A percentile compares a stretch with the other conserved stretches of the same genome.
These are phyloP conservation scores for Hyaloscypha variabilis DNA, from an alignment of 495 filamentous ascomycete species.

Conservation along the genomic window DNA sequence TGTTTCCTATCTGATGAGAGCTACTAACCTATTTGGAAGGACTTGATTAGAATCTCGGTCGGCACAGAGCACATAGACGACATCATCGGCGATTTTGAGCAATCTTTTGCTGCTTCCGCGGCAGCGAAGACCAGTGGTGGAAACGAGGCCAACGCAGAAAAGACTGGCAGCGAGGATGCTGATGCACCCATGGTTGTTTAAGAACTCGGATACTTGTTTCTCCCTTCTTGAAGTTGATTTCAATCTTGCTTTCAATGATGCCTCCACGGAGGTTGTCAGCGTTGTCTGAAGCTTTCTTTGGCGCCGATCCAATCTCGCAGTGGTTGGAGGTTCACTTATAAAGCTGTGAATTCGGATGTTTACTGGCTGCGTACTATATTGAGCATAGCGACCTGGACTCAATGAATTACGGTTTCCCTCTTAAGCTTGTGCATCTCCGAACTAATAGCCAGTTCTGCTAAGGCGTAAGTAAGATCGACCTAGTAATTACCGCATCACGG, in stretches of 20 bases:
- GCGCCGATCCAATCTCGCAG: neutral
- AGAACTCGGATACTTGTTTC: neutral
- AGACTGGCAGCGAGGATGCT: conserved; percentile 21
- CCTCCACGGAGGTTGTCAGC: neutral
- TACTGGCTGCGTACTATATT: neutral
- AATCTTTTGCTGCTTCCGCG: conserved; percentile 70
- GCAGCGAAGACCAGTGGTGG: conserved; percentile 32
- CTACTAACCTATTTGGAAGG: conserved; percentile 39
- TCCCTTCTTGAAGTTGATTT: neutral
- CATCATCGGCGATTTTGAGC: conserved; percentile 94
- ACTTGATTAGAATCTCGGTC: conserved; percentile 94
- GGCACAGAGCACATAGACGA: conserved; percentile 98
- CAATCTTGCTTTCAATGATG: neutral
- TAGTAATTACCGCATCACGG: too few relatives aligned
- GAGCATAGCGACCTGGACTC: neutral
- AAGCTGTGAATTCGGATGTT: neutral
- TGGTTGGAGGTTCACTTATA: neutral
- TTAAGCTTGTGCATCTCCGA: too few relatives aligned
- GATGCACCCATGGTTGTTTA: conserved; percentile 31
- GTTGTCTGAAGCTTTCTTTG: neutral
- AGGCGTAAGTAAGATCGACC: too few relatives aligned
- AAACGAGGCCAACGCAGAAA: conserved; percentile 19
- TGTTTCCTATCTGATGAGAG: too few relatives aligned
- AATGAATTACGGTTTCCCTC: neutral
- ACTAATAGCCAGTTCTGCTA: too few relatives aligned